Percentiles rank a stretch among this genome's conserved stretches.
Evolutionary conservation across 495 filamentous ascomycete genomes (phyloP).

Genomic region (Collariella sp.): DNA sequence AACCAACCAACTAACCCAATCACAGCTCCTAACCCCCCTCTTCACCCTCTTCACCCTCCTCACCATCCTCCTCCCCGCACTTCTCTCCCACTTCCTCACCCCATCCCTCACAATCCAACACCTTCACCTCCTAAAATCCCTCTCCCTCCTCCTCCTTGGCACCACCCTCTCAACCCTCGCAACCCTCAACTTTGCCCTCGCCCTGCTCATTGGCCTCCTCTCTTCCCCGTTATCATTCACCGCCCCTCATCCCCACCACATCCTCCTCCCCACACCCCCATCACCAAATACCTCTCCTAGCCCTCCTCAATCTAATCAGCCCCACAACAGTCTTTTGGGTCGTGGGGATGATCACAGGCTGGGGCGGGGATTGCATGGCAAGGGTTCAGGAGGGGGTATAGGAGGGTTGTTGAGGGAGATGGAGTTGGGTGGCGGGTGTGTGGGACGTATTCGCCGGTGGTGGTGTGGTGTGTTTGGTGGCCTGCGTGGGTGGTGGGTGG

Average conservation of each 20-base stretch:
- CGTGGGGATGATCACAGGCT: too few relatives aligned
- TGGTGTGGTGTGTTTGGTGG: conserved; percentile 99
- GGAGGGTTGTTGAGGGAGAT: conserved; percentile 59
- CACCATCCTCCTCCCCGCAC: conserved; percentile 50
- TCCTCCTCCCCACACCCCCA: conserved; percentile 23
- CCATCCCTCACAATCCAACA: conserved; percentile 53
- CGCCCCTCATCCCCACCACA: conserved; percentile 39
- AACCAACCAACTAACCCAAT: conserved; percentile 16
- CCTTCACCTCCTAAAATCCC: conserved; percentile 70
- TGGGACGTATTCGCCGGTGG: conserved; percentile 81
- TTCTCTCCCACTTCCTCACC: conserved; percentile 47
- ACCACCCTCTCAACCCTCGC: conserved; percentile 86
- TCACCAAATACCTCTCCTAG: conserved; percentile 17
- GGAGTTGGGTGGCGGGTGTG: conserved; percentile 82
- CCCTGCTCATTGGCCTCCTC: conserved; percentile 75
- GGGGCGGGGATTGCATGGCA: too few relatives aligned
- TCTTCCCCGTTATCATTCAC: conserved; percentile 69
- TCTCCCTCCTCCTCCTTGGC: conserved; percentile 85
- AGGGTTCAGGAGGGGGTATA: conserved; percentile 43
- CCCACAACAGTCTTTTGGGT: conserved; percentile 60
- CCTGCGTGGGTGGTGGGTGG: conserved; percentile 75
- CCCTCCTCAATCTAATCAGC: conserved; percentile 50
- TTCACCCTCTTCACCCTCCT: conserved; percentile 53
- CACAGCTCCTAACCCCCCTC: conserved; percentile 46
- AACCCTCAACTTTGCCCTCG: conserved; percentile 92